Evolutionary conservation across 2,329 filamentous ascomycete species (phyloP).

Genomic region (Chaetomium olivaceum): DNA sequence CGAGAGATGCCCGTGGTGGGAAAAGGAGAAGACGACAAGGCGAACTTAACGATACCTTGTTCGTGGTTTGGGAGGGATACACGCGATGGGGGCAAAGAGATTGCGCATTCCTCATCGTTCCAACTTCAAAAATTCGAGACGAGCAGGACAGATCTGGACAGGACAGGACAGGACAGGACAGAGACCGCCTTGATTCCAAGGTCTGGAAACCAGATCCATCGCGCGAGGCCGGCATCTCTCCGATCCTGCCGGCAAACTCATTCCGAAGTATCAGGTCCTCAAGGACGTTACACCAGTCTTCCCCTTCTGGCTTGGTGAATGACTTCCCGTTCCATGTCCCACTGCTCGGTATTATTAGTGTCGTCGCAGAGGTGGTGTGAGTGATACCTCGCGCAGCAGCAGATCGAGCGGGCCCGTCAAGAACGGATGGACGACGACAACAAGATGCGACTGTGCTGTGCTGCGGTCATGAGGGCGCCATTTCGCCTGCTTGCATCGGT

Average conservation of each 20-base stretch:
- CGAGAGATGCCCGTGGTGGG: background rate
- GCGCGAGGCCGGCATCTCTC: constrained; percentile 1
- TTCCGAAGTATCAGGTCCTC: background rate
- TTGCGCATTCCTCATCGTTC: background rate
- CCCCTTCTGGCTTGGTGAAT: background rate
- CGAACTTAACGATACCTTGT: background rate
- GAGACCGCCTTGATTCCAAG: background rate
- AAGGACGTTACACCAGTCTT: constrained; percentile 3
- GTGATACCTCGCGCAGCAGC: constrained; percentile 10
- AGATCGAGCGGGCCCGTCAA: constrained; percentile 12
- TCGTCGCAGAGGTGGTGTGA: background rate
- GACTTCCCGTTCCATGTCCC: background rate
- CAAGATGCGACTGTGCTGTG: constrained; percentile 9
- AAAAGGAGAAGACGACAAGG: background rate
- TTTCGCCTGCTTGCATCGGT: background rate
- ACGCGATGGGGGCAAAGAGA: background rate
- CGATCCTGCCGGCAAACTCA: background rate
- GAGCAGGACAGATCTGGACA: too few species aligned
- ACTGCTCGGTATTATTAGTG: background rate
- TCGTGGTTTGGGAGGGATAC: background rate
- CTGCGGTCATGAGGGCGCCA: constrained; percentile 3
- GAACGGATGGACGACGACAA: background rate
- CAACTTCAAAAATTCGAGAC: background rate
- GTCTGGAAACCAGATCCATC: background rate
- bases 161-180: too few species aligned